These are phyloP conservation scores for Chalciporus piperatus DNA, from an alignment of 768 basidiomycete species.

Conservation along the genomic window DNA sequence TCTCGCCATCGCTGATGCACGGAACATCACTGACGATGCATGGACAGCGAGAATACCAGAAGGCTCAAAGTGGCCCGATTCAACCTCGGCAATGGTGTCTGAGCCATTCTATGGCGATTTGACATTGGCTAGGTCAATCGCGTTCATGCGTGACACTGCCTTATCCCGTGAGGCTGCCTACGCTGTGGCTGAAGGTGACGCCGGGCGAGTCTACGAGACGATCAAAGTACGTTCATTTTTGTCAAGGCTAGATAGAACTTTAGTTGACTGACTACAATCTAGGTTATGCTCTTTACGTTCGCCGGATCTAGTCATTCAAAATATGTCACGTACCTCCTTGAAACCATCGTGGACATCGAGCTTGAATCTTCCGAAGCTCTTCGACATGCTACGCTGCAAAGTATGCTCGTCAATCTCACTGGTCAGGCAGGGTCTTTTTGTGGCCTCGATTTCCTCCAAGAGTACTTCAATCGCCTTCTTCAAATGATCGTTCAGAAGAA, in stretches of 20 bases:
- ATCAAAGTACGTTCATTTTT: conserved; percentile 24
- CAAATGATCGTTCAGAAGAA: conserved; percentile 29
- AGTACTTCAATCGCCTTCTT: conserved; percentile 32
- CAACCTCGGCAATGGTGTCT: background rate
- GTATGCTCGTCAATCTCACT: conserved; percentile 29
- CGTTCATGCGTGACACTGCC: conserved; percentile 5
- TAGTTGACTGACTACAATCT: background rate
- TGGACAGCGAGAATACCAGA: no score
- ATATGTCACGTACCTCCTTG: conserved; percentile 34
- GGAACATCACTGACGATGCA: no score
- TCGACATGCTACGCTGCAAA: conserved; percentile 16
- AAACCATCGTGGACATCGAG: conserved; percentile 30
- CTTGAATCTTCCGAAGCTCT: conserved; percentile 26
- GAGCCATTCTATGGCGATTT: conserved; percentile 8
- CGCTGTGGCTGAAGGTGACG: conserved; percentile 32
- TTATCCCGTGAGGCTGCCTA: conserved; percentile 24
- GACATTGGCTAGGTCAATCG: conserved; percentile 19
- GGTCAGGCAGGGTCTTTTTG: conserved; percentile 23
- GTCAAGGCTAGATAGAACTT: background rate
- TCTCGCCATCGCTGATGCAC: no score
- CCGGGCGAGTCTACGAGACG: conserved; percentile 30
- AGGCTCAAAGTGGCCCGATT: no score
- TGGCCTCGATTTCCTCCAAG: conserved; percentile 34
- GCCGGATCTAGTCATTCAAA: conserved; percentile 32
- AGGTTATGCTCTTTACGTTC: conserved; percentile 33